Conservation (phyloP, 805 yeast species). For the Pichia scutulata region DNA sequence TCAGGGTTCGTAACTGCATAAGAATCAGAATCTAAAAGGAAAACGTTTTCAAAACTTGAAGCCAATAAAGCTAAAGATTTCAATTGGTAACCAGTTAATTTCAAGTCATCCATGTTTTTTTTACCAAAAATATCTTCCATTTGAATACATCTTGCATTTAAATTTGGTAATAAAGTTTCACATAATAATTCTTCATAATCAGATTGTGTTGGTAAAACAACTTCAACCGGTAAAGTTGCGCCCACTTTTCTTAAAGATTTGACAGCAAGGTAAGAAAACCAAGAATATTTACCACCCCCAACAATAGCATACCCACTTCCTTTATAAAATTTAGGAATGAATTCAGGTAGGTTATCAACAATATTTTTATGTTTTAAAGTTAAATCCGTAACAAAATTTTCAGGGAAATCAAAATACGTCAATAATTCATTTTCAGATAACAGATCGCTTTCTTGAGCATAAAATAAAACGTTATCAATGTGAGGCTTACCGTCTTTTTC, state of each 20-base stretch:
- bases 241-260: conserved; percentile 37
- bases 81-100: conserved; percentile 30
- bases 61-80: conserved; percentile 39
- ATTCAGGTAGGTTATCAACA: conserved; percentile 38
- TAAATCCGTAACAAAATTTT: conserved; percentile 38
- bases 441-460: conserved; percentile 7
- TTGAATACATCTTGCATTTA: conserved; percentile 36
- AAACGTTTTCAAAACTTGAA: conserved; percentile 41
- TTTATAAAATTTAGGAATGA: conserved; percentile 21
- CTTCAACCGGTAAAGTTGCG: conserved; percentile 30
- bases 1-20: conserved; percentile 43
- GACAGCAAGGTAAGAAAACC: conserved; percentile 33
- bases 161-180: conserved; percentile 31
- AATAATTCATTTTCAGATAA: conserved; percentile 6
- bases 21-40: conserved; percentile 41
- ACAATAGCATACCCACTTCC: conserved; percentile 32
- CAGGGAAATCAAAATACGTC: conserved; percentile 19
- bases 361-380: conserved; percentile 39
- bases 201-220: conserved; percentile 13
- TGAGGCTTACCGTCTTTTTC: conserved; percentile 17
- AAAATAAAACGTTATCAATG: conserved; percentile 11
- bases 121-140: conserved; percentile 32
- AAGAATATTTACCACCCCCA: conserved; percentile 38
- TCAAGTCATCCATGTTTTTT: conserved; percentile 16
- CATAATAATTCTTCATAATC: conserved; percentile 22